Percentiles rank a stretch among this genome's conserved stretches.
phyloP scores from a whole-genome alignment of 306 rosid genomes.

The Notholithocarpus densiflorus region DNA sequence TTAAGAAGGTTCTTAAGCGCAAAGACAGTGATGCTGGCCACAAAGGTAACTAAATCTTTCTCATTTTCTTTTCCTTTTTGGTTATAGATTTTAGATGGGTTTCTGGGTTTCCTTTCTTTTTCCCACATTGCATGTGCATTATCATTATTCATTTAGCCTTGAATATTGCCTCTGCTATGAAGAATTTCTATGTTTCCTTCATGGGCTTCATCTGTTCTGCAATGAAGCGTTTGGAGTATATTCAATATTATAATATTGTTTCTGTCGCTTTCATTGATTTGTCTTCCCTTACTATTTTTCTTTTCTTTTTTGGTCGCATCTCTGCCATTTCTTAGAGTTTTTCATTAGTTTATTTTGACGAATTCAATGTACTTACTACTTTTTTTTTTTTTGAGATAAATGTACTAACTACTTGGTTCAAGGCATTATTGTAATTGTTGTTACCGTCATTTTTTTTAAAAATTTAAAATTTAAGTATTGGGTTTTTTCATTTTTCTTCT shows the following conservation, averaged over 20 bases:
- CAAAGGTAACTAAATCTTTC: slow-evolving; percentile 38
- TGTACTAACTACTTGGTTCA: too few species aligned
- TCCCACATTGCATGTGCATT: background rate
- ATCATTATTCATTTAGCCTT: background rate
- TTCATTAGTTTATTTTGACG: background rate
- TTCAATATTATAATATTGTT: background rate
- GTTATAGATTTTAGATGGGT: background rate
- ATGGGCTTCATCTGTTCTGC: background rate
- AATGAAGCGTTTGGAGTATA: slow-evolving; percentile 1
- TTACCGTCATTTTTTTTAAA: too few species aligned
- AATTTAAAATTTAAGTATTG: too few species aligned
- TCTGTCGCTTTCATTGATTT: background rate
- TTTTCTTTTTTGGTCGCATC: background rate
- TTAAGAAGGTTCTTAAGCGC: slow-evolving; percentile 88
- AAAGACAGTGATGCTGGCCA: slow-evolving; percentile 97
- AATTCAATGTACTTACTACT: background rate
- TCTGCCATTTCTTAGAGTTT: background rate
- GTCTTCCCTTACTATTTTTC: background rate
- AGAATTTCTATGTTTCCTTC: background rate
- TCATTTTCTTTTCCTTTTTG: background rate
- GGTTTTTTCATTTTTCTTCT: too few species aligned
- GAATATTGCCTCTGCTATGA: background rate
- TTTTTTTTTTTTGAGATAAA: too few species aligned
- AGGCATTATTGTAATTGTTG: too few species aligned
- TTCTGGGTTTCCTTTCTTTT: background rate